Evolutionary conservation across 768 basidiomycete genomes (phyloP).

Genomic region (Tricholoma hemisulphureum): DNA sequence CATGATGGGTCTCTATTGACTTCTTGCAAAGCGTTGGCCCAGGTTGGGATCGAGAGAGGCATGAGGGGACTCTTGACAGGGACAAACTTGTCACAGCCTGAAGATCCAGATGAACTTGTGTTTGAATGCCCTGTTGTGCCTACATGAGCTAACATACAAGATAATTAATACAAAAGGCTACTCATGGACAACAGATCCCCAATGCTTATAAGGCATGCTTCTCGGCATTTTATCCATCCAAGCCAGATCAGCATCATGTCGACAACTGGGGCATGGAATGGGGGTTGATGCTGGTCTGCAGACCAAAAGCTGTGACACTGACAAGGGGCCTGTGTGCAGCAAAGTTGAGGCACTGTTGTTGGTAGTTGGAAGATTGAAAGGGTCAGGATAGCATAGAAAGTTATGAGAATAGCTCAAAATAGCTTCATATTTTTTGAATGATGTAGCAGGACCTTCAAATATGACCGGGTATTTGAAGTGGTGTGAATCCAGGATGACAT

Average conservation of each 20-base stretch:
- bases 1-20: background rate
- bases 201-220: background rate
- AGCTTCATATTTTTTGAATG: background rate
- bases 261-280: background rate
- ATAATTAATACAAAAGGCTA: background rate
- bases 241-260: background rate
- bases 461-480: background rate
- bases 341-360: background rate
- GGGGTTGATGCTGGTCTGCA: background rate
- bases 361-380: background rate
- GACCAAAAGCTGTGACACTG: background rate
- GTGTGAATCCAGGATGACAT: background rate
- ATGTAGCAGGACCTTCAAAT: background rate
- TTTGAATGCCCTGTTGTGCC: background rate
- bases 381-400: background rate
- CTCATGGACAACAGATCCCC: background rate
- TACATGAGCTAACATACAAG: background rate
- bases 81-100: background rate
- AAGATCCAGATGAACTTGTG: background rate
- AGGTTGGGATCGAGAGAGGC: background rate
- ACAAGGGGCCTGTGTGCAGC: background rate
- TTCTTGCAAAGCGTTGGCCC: background rate
- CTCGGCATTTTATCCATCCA: background rate
- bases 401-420: background rate
- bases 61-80: background rate